Percentiles rank a stretch among this genome's conserved stretches.
These are phyloP conservation scores for Thelonectria rubi DNA, from an alignment of 2,329 filamentous ascomycete genomes.

Conservation along the genomic window DNA sequence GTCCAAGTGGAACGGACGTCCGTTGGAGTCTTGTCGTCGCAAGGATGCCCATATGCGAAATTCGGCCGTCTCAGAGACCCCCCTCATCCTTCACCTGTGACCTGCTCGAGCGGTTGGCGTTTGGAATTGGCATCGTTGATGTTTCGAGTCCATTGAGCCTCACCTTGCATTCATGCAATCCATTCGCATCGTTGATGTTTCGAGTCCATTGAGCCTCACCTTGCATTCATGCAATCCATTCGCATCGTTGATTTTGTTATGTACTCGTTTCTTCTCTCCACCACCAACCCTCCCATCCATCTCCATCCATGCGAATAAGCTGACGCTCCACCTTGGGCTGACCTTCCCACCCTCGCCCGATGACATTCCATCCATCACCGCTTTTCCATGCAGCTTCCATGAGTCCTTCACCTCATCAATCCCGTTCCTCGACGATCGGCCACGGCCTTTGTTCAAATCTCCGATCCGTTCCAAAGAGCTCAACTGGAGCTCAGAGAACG, in stretches of 20 bases:
- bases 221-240: background rate
- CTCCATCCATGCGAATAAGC: conserved; percentile 16
- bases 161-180: background rate
- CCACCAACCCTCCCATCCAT: background rate
- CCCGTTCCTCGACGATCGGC: background rate
- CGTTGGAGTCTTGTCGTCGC: conserved; percentile 9
- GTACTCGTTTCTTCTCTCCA: background rate
- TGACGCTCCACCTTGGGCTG: conserved; percentile 20
- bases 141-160: background rate
- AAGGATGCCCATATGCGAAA: conserved; percentile 8
- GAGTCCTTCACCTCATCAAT: too few relatives aligned
- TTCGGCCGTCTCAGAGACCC: conserved; percentile 23
- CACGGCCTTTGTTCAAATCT: background rate
- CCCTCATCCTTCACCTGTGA: conserved; percentile 13
- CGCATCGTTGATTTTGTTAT: background rate
- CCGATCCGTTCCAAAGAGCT: background rate
- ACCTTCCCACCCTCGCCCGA: conserved; percentile 1
- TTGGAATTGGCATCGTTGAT: background rate
- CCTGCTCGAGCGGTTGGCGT: background rate
- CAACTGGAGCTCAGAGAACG: background rate
- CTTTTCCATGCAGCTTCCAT: background rate
- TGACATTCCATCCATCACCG: background rate
- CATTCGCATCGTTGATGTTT: background rate
- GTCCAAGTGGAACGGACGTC: conserved; percentile 18
- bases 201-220: background rate